phyloP scores from a whole-genome alignment of 768 basidiomycete species.

The Pulveroboletus frians region DNA sequence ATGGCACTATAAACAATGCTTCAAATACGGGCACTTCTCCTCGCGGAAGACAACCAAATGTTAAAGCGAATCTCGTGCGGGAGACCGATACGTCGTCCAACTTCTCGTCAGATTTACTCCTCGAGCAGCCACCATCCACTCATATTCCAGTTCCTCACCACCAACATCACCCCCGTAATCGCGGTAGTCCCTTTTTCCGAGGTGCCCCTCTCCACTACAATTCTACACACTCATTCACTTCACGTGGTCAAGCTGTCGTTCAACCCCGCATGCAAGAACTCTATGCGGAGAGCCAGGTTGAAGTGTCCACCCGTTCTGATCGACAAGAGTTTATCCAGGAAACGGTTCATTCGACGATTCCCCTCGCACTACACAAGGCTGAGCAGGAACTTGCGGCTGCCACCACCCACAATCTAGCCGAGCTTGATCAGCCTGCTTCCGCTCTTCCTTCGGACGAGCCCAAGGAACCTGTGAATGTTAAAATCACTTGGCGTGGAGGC shows the following conservation, averaged over 20 bases:
- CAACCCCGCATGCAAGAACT: slow-evolving; percentile 44
- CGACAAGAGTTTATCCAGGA: slow-evolving; percentile 46
- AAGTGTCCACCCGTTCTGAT: slow-evolving; percentile 26
- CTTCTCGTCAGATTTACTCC: slow-evolving; percentile 36
- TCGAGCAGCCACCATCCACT: slow-evolving; percentile 41
- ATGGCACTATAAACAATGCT: slow-evolving; percentile 33
- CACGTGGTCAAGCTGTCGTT: slow-evolving; percentile 30
- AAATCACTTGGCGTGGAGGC: slow-evolving; percentile 62
- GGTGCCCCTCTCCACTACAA: slow-evolving; percentile 35
- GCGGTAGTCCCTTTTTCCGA: slow-evolving; percentile 33
- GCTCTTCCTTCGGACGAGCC: slow-evolving; percentile 23
- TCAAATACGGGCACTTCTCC: slow-evolving; percentile 34
- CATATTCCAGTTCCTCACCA: slow-evolving; percentile 36
- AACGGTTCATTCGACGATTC: slow-evolving; percentile 59
- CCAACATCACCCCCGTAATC: slow-evolving; percentile 29
- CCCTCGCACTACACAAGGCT: slow-evolving; percentile 43
- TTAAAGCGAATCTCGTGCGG: slow-evolving; percentile 24
- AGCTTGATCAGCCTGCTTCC: slow-evolving; percentile 18
- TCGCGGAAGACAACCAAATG: slow-evolving; percentile 30
- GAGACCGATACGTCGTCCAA: slow-evolving; percentile 26
- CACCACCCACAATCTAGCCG: slow-evolving; percentile 7
- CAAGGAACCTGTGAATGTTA: slow-evolving; percentile 37
- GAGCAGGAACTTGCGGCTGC: slow-evolving; percentile 24
- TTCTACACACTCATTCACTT: slow-evolving; percentile 41
- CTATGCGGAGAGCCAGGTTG: slow-evolving; percentile 35